phyloP scores from a whole-genome alignment of 2,329 filamentous ascomycete species.

The Trichoderma oligosporum region DNA sequence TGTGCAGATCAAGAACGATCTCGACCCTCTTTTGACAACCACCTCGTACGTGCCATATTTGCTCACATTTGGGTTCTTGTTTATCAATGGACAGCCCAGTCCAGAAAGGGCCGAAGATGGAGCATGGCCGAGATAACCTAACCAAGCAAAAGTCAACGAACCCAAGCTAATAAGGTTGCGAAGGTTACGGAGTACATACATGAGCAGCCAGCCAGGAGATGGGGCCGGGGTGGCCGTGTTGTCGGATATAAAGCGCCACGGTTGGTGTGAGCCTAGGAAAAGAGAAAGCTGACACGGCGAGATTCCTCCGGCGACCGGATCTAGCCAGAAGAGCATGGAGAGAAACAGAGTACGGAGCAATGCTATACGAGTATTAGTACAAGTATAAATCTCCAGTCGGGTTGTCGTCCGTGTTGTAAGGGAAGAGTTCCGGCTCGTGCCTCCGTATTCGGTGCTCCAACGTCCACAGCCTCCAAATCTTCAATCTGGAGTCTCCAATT shows the following conservation, averaged over 20 bases:
- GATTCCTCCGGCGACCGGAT: conserved; percentile 7
- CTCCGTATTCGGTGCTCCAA: conserved; percentile 6
- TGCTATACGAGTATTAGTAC: too few relatives aligned
- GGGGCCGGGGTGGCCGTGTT: conserved; percentile 11
- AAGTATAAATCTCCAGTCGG: too few relatives aligned
- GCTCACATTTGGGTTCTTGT: conserved; percentile 2
- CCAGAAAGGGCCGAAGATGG: conserved; percentile 16
- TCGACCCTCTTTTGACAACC: too few relatives aligned
- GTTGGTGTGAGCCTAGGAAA: neutral
- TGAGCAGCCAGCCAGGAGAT: neutral
- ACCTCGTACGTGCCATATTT: conserved; percentile 1
- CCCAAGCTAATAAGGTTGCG: conserved; percentile 10
- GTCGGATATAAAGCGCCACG: conserved; percentile 12
- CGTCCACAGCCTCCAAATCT: too few relatives aligned
- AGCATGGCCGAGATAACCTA: neutral
- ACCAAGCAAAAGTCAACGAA: neutral
- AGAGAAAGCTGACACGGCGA: neutral
- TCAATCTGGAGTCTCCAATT: too few relatives aligned
- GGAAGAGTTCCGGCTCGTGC: neutral
- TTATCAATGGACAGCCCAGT: conserved; percentile 2
- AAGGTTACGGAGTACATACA: too few relatives aligned
- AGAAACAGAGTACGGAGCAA: too few relatives aligned
- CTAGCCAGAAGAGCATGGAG: neutral
- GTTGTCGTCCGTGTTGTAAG: too few relatives aligned
- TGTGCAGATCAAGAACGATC: conserved; percentile 12